These are phyloP conservation scores for Agrocybe pediades DNA, from an alignment of 768 basidiomycete genomes.

Conservation along the genomic window DNA sequence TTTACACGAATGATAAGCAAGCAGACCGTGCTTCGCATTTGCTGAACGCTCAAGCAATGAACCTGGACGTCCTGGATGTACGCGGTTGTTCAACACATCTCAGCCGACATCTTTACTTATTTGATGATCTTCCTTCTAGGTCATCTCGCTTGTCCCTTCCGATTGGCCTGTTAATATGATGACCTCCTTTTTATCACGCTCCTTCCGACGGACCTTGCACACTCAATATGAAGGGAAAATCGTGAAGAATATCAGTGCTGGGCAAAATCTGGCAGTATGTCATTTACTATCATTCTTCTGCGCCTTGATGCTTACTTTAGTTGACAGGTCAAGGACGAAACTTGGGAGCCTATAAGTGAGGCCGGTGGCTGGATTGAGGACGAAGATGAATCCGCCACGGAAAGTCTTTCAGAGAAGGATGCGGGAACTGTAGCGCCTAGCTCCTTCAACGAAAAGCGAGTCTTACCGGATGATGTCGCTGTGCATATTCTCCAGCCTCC, in stretches of 20 bases:
- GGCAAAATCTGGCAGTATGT: slow-evolving; percentile 73
- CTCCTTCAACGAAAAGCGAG: slow-evolving; percentile 46
- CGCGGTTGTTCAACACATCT: slow-evolving; percentile 24
- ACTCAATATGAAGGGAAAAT: slow-evolving; percentile 70
- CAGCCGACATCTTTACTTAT: not conserved
- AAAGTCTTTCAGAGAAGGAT: slow-evolving; percentile 39
- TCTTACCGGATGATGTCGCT: slow-evolving; percentile 39
- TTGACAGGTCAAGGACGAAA: slow-evolving; percentile 54
- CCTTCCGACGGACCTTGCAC: slow-evolving; percentile 77
- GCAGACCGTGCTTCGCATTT: slow-evolving; percentile 65
- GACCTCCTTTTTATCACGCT: slow-evolving; percentile 77
- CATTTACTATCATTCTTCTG: not conserved
- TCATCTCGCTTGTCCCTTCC: slow-evolving; percentile 66
- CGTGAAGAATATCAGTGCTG: slow-evolving; percentile 74
- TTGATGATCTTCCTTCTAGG: slow-evolving; percentile 36
- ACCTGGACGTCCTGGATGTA: slow-evolving; percentile 79
- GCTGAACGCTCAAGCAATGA: slow-evolving; percentile 78
- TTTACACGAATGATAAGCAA: slow-evolving; percentile 78
- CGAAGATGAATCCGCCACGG: slow-evolving; percentile 35
- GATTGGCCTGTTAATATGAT: slow-evolving; percentile 76
- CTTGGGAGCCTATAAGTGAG: slow-evolving; percentile 59
- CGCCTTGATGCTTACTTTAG: not conserved
- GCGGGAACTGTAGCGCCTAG: slow-evolving; percentile 25
- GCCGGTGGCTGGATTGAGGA: slow-evolving; percentile 73
- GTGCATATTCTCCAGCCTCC: slow-evolving; percentile 20